Percentiles rank a stretch among this genome's conserved stretches.
Conservation (phyloP, 2,329 filamentous ascomycete genomes). For the Fusarium buxicola region DNA sequence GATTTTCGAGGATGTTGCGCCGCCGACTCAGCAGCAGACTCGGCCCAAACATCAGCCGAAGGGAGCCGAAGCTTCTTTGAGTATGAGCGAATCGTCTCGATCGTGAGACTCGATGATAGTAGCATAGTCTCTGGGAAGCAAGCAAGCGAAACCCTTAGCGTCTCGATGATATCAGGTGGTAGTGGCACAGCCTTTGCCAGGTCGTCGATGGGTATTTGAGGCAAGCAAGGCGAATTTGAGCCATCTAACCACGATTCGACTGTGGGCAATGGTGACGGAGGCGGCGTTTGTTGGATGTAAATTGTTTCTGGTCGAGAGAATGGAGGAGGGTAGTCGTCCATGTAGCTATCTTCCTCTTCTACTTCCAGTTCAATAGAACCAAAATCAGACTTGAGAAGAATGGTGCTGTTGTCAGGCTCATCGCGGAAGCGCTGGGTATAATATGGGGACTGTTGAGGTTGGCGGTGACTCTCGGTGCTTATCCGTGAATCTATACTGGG, state of each 20-base stretch:
- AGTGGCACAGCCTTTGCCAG: slow-evolving; percentile 59
- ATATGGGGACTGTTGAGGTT: slow-evolving; percentile 17
- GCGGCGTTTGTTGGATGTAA: slow-evolving; percentile 50
- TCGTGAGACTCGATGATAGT: slow-evolving; percentile 63
- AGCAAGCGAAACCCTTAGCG: slow-evolving; percentile 63
- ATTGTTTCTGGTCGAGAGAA: slow-evolving; percentile 38
- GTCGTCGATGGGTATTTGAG: slow-evolving; percentile 50
- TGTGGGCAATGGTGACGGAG: slow-evolving; percentile 50
- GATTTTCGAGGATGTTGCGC: slow-evolving; percentile 43
- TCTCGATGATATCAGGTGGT: slow-evolving; percentile 65
- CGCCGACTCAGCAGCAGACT: slow-evolving; percentile 31
- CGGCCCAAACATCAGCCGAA: slow-evolving; percentile 38
- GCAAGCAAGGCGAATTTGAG: slow-evolving; percentile 46
- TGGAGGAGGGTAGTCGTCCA: slow-evolving; percentile 16
- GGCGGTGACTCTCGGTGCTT: slow-evolving; percentile 18
- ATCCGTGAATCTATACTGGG: slow-evolving; percentile 22
- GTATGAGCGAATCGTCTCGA: slow-evolving; percentile 69
- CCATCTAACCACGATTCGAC: slow-evolving; percentile 53
- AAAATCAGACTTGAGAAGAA: slow-evolving; percentile 38
- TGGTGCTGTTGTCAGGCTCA: slow-evolving; percentile 33
- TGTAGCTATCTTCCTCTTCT: slow-evolving; percentile 36
- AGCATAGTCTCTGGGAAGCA: slow-evolving; percentile 72
- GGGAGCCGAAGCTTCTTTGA: slow-evolving; percentile 64
- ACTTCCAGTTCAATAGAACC: slow-evolving; percentile 35
- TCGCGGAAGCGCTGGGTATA: slow-evolving; percentile 31